A percentile compares a stretch with the other conserved stretches of the same genome.
These are phyloP conservation scores for Grosmannia huntii DNA, from an alignment of 2,329 filamentous ascomycete genomes.

Conservation along the genomic window DNA sequence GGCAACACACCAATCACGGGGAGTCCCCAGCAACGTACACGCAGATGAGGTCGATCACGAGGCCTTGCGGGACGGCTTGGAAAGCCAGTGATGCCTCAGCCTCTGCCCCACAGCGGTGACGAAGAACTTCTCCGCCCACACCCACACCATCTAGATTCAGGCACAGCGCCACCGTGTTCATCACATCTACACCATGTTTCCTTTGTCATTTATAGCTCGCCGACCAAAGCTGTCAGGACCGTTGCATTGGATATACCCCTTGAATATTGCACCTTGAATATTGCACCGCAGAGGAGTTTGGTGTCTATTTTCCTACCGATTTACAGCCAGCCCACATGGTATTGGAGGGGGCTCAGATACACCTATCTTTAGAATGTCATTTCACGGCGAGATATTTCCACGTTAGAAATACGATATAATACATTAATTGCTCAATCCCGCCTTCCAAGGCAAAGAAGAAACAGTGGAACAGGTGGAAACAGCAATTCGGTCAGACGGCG, in stretches of 20 bases:
- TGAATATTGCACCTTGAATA: neutral
- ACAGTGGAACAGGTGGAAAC: no score
- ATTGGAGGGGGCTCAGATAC: neutral
- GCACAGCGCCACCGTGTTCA: neutral
- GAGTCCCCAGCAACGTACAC: constrained; percentile 42
- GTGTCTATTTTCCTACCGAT: neutral
- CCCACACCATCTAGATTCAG: neutral
- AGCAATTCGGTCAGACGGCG: neutral
- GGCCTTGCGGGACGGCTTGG: constrained; percentile 47
- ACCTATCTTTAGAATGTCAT: neutral
- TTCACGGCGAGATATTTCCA: neutral
- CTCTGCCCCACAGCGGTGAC: neutral
- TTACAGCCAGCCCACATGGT: neutral
- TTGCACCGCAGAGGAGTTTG: neutral
- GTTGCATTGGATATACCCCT: constrained; percentile 1
- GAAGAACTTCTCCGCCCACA: neutral
- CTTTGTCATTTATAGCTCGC: neutral
- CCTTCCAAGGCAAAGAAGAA: no score
- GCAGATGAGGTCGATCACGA: constrained; percentile 45
- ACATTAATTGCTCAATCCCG: neutral
- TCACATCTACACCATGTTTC: neutral
- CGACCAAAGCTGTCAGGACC: neutral
- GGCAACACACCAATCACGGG: constrained; percentile 35
- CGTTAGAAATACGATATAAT: neutral
- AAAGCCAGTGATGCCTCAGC: constrained; percentile 19